Conservation (phyloP, 1,284 basidiomycete species). For the Boletus sp. region DNA sequence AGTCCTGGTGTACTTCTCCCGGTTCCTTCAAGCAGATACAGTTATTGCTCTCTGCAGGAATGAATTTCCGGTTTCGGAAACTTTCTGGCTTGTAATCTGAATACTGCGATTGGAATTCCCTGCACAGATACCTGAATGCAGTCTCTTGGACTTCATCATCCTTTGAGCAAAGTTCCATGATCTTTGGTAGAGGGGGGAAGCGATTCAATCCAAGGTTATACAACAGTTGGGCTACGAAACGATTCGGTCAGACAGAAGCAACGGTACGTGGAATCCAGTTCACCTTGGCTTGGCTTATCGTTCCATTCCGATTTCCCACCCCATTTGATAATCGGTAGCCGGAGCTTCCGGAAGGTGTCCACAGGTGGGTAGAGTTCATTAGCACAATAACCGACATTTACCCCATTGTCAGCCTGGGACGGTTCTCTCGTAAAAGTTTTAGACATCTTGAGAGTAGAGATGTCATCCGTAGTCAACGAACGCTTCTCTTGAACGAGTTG, state of each 20-base stretch:
- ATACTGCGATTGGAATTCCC: neutral
- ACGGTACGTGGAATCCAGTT: neutral
- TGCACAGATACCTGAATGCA: neutral
- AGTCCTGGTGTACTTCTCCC: neutral
- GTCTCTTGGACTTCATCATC: neutral
- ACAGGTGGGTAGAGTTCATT: slow-evolving; percentile 5
- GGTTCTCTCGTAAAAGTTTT: neutral
- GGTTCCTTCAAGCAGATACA: neutral
- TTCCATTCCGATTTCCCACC: neutral
- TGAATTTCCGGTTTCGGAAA: slow-evolving; percentile 2
- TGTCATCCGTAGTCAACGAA: neutral
- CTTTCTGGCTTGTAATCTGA: neutral
- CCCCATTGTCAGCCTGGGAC: neutral
- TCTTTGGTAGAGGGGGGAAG: slow-evolving; percentile 1
- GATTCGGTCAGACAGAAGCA: neutral
- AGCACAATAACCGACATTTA: neutral
- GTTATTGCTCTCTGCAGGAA: slow-evolving; percentile 6
- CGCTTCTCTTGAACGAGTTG: neutral
- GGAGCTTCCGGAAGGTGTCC: neutral
- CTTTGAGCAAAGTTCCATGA: neutral
- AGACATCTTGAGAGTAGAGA: neutral
- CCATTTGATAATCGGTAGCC: slow-evolving; percentile 6
- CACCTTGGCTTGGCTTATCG: neutral
- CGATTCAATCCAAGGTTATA: slow-evolving; percentile 5
- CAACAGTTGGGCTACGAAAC: slow-evolving; percentile 1